Evolutionary conservation across 768 basidiomycete species (phyloP).

Genomic region (Pleurotus cornucopiae): DNA sequence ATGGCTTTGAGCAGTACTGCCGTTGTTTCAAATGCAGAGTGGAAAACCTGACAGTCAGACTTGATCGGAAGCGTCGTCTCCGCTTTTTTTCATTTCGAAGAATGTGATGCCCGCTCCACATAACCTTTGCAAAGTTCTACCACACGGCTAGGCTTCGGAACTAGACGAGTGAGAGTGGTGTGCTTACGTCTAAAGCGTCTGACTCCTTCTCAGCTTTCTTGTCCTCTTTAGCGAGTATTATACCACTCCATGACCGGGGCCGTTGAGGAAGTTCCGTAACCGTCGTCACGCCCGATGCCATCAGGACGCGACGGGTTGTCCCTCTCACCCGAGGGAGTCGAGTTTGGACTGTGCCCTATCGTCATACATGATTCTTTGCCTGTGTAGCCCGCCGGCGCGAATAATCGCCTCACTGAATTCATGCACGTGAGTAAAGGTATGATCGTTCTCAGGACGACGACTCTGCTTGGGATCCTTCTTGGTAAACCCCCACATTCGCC

Average conservation of each 20-base stretch:
- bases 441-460: background rate
- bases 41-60: background rate
- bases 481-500: background rate
- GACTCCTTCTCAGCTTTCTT: background rate
- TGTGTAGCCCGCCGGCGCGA: background rate
- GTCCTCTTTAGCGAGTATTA: background rate
- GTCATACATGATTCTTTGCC: background rate
- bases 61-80: background rate
- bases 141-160: background rate
- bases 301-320: background rate
- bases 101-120: conserved; percentile 18
- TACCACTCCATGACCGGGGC: background rate
- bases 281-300: background rate
- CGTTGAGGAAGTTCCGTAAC: background rate
- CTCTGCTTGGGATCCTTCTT: background rate
- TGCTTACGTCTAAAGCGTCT: background rate
- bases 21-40: no score
- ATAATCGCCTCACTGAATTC: background rate
- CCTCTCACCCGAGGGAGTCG: background rate
- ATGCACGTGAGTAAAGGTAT: background rate
- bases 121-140: conserved; percentile 16
- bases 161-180: background rate
- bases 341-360: background rate
- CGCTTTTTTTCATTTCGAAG: conserved; percentile 3
- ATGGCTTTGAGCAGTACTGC: no score